A percentile compares a stretch with the other conserved stretches of the same genome.
Conservation (phyloP, 2,329 filamentous ascomycete genomes). For the Delphinella strobiligena region DNA sequence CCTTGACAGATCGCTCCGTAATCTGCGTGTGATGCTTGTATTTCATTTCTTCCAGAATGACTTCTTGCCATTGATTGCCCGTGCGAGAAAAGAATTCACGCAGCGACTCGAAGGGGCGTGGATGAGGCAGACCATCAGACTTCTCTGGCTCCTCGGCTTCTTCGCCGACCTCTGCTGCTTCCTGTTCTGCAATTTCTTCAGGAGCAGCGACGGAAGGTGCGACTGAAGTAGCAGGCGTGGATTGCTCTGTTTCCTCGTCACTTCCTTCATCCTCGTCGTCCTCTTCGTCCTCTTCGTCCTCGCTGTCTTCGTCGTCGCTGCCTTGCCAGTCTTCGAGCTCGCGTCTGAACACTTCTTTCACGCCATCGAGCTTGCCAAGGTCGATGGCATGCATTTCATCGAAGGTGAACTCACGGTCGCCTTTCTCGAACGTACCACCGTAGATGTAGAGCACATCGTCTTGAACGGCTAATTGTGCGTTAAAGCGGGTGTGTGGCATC, state of each 20-base stretch:
- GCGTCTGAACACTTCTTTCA: slow-evolving; percentile 78
- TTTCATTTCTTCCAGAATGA: slow-evolving; percentile 63
- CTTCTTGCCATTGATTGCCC: slow-evolving; percentile 79
- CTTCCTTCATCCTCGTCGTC: slow-evolving; percentile 44
- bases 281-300: slow-evolving; percentile 37
- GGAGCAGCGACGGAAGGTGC: slow-evolving; percentile 14
- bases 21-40: slow-evolving; percentile 51
- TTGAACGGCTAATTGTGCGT: slow-evolving; percentile 79
- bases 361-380: slow-evolving; percentile 87
- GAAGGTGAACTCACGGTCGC: slow-evolving; percentile 88
- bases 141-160: slow-evolving; percentile 23
- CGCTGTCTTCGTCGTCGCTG: slow-evolving; percentile 31
- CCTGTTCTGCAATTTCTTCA: slow-evolving; percentile 25
- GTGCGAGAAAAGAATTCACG: slow-evolving; percentile 88
- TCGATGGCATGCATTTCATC: slow-evolving; percentile 91
- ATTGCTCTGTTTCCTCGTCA: slow-evolving; percentile 11
- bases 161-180: slow-evolving; percentile 39
- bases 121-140: slow-evolving; percentile 65
- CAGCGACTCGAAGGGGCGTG: slow-evolving; percentile 73
- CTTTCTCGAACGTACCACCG: slow-evolving; percentile 89
- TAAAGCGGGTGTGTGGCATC: slow-evolving; percentile 82
- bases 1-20: slow-evolving; percentile 67
- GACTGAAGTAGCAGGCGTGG: slow-evolving; percentile 42
- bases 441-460: slow-evolving; percentile 90
- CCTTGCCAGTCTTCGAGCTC: slow-evolving; percentile 76